phyloP scores from a whole-genome alignment of 2,329 filamentous ascomycete species.

The Cercospora berteroae region DNA sequence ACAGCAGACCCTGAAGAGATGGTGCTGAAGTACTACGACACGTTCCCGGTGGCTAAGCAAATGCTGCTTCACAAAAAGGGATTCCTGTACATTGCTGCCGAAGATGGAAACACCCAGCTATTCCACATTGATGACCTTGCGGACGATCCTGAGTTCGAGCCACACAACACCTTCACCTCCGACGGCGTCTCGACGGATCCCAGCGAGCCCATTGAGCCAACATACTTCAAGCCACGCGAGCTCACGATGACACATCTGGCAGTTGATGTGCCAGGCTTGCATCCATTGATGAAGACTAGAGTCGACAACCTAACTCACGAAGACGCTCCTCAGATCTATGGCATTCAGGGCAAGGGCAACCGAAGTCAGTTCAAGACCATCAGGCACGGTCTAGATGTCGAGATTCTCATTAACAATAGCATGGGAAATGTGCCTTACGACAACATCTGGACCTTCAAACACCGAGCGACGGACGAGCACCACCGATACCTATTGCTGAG shows the following conservation, averaged over 20 bases:
- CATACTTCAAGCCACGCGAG: constrained; percentile 79
- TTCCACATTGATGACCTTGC: constrained; percentile 98
- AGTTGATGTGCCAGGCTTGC: constrained; percentile 65
- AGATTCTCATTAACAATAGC: constrained; percentile 54
- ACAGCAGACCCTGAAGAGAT: constrained; percentile 79
- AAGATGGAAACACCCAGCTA: constrained; percentile 89
- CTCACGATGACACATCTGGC: constrained; percentile 65
- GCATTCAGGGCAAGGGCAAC: constrained; percentile 82
- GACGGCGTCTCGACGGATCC: constrained; percentile 69
- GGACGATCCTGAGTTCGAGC: constrained; percentile 81
- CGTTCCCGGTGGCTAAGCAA: constrained; percentile 80
- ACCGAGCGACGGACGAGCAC: constrained; percentile 75
- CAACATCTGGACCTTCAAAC: constrained; percentile 87
- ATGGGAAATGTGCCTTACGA: constrained; percentile 36
- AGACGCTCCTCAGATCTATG: constrained; percentile 94
- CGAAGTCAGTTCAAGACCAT: constrained; percentile 87
- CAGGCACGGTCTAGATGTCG: constrained; percentile 88
- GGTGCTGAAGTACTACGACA: constrained; percentile 98
- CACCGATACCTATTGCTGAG: constrained; percentile 94
- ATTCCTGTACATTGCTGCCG: constrained; percentile 87
- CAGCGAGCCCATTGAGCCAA: constrained; percentile 67
- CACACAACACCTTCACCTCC: constrained; percentile 52
- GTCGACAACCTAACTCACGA: constrained; percentile 87
- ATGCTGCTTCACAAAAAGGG: constrained; percentile 93
- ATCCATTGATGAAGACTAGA: constrained; percentile 86